Evolutionary conservation across 2,329 filamentous ascomycete species (phyloP), one percentile per base, ranked within the genome.

Genomic region (Intubia oerlemansii): DNA sequence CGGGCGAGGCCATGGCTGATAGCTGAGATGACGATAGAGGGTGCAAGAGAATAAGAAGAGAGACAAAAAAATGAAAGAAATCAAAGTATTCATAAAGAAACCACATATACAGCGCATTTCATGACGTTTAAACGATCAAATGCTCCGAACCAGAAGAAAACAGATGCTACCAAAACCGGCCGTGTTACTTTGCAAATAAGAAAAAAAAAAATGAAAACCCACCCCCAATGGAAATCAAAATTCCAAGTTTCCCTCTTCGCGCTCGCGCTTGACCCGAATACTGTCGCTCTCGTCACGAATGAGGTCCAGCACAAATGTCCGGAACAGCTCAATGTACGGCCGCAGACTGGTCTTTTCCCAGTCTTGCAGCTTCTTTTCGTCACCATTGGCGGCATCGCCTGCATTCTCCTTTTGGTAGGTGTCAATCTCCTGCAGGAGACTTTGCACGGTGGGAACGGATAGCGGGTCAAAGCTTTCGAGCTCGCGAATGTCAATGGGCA

Each of bases 291-390:
- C 71, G 34, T 91, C 85, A 48, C 74, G 84, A 48, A 93, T 61
- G 31, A 98, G 49, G 0, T 56, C 62, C 8, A 67, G 62, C 7
- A 95, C 80, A 50, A 93, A 91, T 1, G 60, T 63, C 39, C 77
- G 66, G 51, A 98, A 95, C 40, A 75, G 73, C 33, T 95, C 84
- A 20, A 95, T 70, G 46, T 91, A 95, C 7, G 82, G 81, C 54
- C 77, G 91, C 44, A 98, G 51, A 38, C 80, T 81, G 15, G 88
- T 98, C 66, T 95, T 98, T 53, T 98, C 85, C 72, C 85, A 95
- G 45, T 98, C 88, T 39, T 74, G 66, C 27, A 78, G 42, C 32
- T 39, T 41, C 41, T 52, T 54, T 2, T 15, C 27, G 22, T 38
- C 47, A 17, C 42, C 39, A 16, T 10, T 21, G 24, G 17, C 30